Evolutionary conservation across 2,329 filamentous ascomycete species (phyloP), one percentile per base, ranked within the genome.

Genomic region (Elsinoe ampelina): DNA sequence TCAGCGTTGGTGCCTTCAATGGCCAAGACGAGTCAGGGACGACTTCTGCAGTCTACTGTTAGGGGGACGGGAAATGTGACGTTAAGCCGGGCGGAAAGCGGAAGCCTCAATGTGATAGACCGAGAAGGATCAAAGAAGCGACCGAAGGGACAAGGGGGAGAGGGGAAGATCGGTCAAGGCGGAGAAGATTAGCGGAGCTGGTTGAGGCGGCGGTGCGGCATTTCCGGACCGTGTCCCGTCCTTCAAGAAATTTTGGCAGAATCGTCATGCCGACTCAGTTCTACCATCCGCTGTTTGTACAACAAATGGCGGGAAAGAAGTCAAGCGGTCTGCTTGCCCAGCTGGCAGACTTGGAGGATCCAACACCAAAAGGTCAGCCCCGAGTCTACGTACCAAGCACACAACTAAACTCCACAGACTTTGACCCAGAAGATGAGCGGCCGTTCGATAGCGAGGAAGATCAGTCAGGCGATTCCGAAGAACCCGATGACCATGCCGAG

Each of bases 371-470:
- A 58, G 67, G 68, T 70, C n/a, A 36, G 10, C 19, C 11, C 30
- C 10, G 34, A 12, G 50, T 22, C 36, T 42, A 15, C 3, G 43
- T 12, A 19, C 52, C 13, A 5, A 1, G 12, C 5, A 7, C 11
- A 13, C 54, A 61, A 26, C 20, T 6, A 15, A 8, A 38, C 5
- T 54, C 6, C 15, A n/a, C 64, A 92, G 89, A 95, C 67, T 85
- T 87, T 66, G 89, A 95, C 67, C 88, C 88, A 0, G 89, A 95
- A 74, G 82, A 81, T 57, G 72, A 80, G 55, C 74, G 80, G 62
- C 80, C 83, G 60, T 75, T 74, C 15, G 77, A 77, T 13, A 71
- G 72, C 60, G 77, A 77, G n/a, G 79, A 77, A 57, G 79, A 80
- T 57, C 80, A 80, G 42, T 45, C 19, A 11, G 19, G 12, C 12